These are phyloP conservation scores for Toxicodendron radicans DNA, from an alignment of 345 rosid species.

Conservation along the genomic window DNA sequence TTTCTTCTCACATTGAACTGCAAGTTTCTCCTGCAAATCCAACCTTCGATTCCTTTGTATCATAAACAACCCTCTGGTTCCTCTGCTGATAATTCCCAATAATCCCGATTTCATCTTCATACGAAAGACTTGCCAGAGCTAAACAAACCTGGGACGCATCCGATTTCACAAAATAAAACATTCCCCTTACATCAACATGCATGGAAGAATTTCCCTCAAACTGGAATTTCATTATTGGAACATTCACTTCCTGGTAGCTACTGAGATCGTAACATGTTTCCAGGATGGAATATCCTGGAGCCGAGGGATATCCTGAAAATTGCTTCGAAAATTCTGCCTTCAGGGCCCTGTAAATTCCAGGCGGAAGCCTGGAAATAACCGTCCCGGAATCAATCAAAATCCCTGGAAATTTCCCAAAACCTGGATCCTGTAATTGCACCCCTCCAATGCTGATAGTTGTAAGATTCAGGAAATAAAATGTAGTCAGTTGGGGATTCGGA, in stretches of 20 bases:
- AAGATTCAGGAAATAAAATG: slow-evolving; percentile 79
- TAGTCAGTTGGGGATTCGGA: slow-evolving; percentile 53
- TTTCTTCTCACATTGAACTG: slow-evolving; percentile 40
- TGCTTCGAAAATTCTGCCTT: slow-evolving; percentile 72
- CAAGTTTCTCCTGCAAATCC: slow-evolving; percentile 83
- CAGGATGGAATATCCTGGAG: slow-evolving; percentile 69
- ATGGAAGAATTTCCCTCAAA: slow-evolving; percentile 62
- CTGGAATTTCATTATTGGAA: slow-evolving; percentile 60
- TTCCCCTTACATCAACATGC: slow-evolving; percentile 64
- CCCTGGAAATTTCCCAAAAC: slow-evolving; percentile 40
- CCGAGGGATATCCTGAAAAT: slow-evolving; percentile 64
- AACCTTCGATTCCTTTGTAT: slow-evolving; percentile 57
- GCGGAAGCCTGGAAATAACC: slow-evolving; percentile 74
- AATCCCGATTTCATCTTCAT: slow-evolving; percentile 64
- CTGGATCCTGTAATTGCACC: slow-evolving; percentile 36
- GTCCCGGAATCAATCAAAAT: slow-evolving; percentile 87
- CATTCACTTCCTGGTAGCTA: slow-evolving; percentile 57
- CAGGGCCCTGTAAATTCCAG: slow-evolving; percentile 65
- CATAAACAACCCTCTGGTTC: slow-evolving; percentile 82
- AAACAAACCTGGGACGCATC: slow-evolving; percentile 84
- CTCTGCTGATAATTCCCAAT: slow-evolving; percentile 86
- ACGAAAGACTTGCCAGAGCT: slow-evolving; percentile 78
- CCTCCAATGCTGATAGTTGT: slow-evolving; percentile 70
- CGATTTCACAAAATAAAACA: slow-evolving; percentile 66
- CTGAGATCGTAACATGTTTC: slow-evolving; percentile 88